These are phyloP conservation scores for Bacidia gigantensis DNA, from an alignment of 495 filamentous ascomycete species.

Conservation along the genomic window DNA sequence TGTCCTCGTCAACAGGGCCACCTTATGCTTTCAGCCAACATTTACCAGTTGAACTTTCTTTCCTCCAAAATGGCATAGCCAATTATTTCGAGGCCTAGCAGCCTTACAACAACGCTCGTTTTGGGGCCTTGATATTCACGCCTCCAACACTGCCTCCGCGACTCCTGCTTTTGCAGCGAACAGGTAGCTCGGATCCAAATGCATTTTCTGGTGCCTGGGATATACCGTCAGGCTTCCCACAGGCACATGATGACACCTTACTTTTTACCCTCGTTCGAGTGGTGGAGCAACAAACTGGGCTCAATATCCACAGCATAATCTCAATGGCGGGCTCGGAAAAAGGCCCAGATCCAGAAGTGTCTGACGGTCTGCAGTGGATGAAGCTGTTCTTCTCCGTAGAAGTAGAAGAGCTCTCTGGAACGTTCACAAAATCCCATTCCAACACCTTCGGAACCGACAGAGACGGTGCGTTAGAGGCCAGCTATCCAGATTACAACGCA, in stretches of 20 bases:
- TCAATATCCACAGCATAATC: background rate
- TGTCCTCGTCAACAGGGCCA: background rate
- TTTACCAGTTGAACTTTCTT: background rate
- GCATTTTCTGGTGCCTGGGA: constrained; percentile 3
- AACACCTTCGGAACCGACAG: too few relatives aligned
- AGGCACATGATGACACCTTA: background rate
- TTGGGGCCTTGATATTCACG: background rate
- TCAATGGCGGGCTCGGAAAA: constrained; percentile 1
- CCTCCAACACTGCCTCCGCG: background rate
- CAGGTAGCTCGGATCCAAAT: constrained; percentile 2
- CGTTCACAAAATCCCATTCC: too few relatives aligned
- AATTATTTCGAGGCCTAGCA: constrained; percentile 1
- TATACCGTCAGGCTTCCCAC: constrained; percentile 1
- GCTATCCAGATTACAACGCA: background rate
- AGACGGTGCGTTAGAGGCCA: background rate
- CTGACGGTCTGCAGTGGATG: background rate
- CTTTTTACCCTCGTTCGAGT: background rate
- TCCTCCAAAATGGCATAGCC: constrained; percentile 2
- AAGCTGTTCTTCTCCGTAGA: constrained; percentile 3
- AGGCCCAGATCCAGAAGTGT: background rate
- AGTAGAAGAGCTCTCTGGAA: constrained; percentile 2
- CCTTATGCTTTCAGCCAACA: background rate
- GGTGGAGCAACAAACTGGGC: background rate
- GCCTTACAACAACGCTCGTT: background rate
- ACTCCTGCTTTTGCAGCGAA: background rate